These are phyloP conservation scores for Neocatenulostroma microsporum DNA, from an alignment of 2,329 filamentous ascomycete genomes.

Conservation along the genomic window DNA sequence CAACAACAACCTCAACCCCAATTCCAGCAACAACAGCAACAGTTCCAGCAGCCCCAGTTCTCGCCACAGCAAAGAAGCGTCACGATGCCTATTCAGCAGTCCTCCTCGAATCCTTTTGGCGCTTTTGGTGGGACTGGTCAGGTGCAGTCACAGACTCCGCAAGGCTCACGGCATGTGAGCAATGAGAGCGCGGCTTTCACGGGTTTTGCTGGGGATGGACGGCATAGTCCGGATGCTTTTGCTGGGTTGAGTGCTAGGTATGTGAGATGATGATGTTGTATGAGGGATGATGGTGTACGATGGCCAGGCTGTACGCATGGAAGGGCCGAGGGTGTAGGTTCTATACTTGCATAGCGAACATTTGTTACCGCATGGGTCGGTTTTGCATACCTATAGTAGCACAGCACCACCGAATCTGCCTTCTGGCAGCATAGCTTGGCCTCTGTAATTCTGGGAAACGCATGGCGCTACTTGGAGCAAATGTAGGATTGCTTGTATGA, in stretches of 20 bases:
- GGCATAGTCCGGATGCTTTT: conserved; percentile 75
- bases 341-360: no score
- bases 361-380: no score
- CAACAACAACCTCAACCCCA: no score
- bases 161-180: conserved; percentile 44
- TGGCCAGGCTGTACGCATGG: no score
- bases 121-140: no score
- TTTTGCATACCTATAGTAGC: no score
- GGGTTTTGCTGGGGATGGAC: conserved; percentile 55
- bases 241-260: conserved; percentile 59
- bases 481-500: no score
- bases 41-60: background rate
- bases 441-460: no score
- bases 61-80: conserved; percentile 14
- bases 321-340: no score
- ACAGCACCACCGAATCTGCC: no score
- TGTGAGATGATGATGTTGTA: conserved; percentile 19
- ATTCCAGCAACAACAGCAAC: conserved; percentile 14
- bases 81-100: conserved; percentile 30
- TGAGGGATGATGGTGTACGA: background rate
- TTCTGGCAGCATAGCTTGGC: no score
- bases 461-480: no score
- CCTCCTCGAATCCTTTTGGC: conserved; percentile 2
- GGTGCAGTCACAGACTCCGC: conserved; percentile 7
- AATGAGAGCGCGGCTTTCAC: conserved; percentile 62